Evolutionary conservation across 352 stramenopile species (phyloP).

Genomic region (Phytopythium chamaehyphon): DNA sequence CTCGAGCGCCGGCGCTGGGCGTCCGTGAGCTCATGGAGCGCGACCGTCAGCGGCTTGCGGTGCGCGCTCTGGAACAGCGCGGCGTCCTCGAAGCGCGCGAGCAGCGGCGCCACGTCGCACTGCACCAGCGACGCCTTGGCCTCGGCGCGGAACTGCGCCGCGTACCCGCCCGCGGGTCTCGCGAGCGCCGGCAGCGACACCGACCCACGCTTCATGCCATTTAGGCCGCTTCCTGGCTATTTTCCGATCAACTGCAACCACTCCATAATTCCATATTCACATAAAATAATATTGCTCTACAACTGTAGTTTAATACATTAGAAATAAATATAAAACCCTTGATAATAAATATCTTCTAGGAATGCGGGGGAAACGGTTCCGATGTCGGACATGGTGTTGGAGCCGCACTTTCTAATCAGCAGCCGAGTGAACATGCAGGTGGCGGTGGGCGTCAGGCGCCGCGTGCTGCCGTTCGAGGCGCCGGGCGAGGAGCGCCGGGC

Average conservation of each 20-base stretch:
- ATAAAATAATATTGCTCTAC: neutral
- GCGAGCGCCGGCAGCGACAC: constrained; percentile 2
- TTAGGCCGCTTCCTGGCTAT: neutral
- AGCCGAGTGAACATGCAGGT: constrained; percentile 2
- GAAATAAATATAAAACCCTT: neutral
- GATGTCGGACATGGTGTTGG: no score
- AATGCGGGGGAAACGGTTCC: no score
- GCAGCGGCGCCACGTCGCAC: constrained; percentile 22
- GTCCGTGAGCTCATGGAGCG: constrained; percentile 24
- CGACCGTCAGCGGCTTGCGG: constrained; percentile 22
- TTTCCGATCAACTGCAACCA: neutral
- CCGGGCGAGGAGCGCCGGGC: constrained; percentile 23
- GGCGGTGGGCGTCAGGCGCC: constrained; percentile 28
- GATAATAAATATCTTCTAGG: no score
- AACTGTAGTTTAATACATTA: neutral
- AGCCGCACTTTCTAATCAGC: no score
- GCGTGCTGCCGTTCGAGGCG: constrained; percentile 41
- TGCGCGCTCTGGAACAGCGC: constrained; percentile 28
- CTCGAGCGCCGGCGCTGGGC: neutral
- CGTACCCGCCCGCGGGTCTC: neutral
- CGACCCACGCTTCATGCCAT: neutral
- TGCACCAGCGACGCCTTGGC: constrained; percentile 28
- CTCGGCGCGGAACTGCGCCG: constrained; percentile 21
- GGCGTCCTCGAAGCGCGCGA: constrained; percentile 31
- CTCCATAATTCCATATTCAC: neutral